Evolutionary conservation across 257 asterid genomes (phyloP), one percentile per base, ranked within the genome.

Genomic region (Thymus quinquecostatus): DNA sequence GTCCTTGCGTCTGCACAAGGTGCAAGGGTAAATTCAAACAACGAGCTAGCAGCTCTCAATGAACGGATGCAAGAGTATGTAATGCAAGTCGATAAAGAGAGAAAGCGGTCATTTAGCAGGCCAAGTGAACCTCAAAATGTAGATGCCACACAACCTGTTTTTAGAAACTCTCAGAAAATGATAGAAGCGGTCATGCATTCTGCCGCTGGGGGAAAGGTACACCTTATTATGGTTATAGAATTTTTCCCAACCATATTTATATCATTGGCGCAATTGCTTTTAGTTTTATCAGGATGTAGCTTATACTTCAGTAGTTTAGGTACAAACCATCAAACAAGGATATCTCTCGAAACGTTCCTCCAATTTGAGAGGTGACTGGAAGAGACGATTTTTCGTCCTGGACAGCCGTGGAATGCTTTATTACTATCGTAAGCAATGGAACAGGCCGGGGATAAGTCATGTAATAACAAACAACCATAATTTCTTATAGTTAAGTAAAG

Each of bases 131-230:
- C 91, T 72, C 81, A 84, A 60, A 82, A 53, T 55, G 54, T 79
- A 71, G 97, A 89, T 61, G 60, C 61, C 78, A 33, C 47, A 51
- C 92, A 88, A 58, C 83, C 85, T 67, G 85, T 71, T 64, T 68
- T 85, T 47, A 84, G 89, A 85, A 84, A 69, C 77, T 86, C 96
- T 53, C 85, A 92, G 70, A 92, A 92, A 83, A 56, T 80, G 63
- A 92, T 92, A 77, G 97, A 92, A 79, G 97, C 92, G 6, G 94
- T 86, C 72, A 88, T 89, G 97, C 90, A 86, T 62, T 84, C 92
- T 43, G 80, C 90, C 76, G 78, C 87, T 58, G 96, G 90, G 76
- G 98, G 98, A 62, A 92, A 89, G 97, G 99, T 89, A 86, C 74
- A 68, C 64, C 53, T n/a, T n/a, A n/a, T 65, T 64, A 9, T 48